Base-by-base conservation (phyloP, 768 basidiomycete genomes). In the Rhodotorula diobovata region DNA sequence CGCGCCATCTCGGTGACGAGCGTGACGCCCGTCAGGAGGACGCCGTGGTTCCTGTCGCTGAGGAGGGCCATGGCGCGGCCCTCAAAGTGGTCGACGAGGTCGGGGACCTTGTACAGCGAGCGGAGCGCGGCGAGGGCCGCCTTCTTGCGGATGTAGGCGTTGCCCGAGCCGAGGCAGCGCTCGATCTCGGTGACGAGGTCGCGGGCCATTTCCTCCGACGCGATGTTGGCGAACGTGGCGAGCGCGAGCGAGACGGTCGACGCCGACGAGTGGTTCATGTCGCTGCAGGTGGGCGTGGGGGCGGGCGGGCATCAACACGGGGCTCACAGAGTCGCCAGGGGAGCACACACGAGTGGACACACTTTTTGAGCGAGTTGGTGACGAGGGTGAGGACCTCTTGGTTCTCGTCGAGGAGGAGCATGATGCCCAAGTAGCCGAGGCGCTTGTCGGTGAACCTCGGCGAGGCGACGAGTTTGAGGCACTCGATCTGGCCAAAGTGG, bases 191-290 rank as follows among this genome's bases (percentile, higher is more conserved):
- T 95, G 64, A 90, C 90, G 75, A 99, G 84, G 84, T 99, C 96
- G 73, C 96, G 87, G 39, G 95, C 93, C 96, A 99, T 99, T 82
- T 99, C 96, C 81, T 99, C 96, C 30, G 93, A 96, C 18, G 96
- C 93, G 76, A 98, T 98, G 79, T 98, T 97, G 68, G 95, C 96
- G 79, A 99, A 98, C 0, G 96, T 98, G 78, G 93, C 97, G 46
- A 99, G 86, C 4, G 93, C 95, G 66, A 99, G 86, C 12, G 96
- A 96, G 35, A 98, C 96, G 8, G 90, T 91, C 80, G 97, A 98
- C 91, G 96, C 96, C 81, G 97, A 97, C 3, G 94, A 89, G 80
- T 97, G 94, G 81, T 98, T 98, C 92, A 99, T 91, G 82, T 99
- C 96, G 82, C 95, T 99, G 77, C 37, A 41, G 45, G 25, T 16